Conservation (phyloP, 108 stramenopile species). For the Hondaea fermentalgiana region DNA sequence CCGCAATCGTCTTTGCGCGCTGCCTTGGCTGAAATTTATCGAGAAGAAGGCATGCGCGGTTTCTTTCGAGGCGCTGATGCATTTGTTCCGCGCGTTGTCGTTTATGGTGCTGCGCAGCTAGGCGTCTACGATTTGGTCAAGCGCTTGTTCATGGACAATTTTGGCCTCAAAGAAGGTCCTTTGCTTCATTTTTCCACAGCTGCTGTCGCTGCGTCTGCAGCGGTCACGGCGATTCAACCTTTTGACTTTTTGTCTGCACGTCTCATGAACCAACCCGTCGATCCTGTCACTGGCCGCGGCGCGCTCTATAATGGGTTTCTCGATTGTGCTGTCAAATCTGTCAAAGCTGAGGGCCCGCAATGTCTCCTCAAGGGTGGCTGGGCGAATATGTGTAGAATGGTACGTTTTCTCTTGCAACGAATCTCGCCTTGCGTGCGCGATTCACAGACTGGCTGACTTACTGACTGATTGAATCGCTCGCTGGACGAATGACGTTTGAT, state of each 20-base stretch:
- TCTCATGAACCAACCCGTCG: background rate
- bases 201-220: background rate
- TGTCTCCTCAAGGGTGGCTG: background rate
- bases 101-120: constrained; percentile 7
- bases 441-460: background rate
- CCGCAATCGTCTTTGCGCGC: background rate
- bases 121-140: background rate
- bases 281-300: background rate
- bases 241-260: background rate
- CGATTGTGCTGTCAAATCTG: background rate
- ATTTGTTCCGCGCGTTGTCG: background rate
- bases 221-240: background rate
- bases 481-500: background rate
- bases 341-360: background rate
- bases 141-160: background rate
- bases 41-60: background rate
- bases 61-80: background rate
- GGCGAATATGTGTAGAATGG: constrained; percentile 5
- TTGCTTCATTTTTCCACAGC: background rate
- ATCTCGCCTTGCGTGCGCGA: background rate
- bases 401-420: background rate
- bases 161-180: background rate
- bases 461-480: background rate
- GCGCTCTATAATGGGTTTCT: background rate
- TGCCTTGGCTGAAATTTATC: background rate